Percentiles rank a stretch among this genome's conserved stretches.
Evolutionary conservation across 768 basidiomycete genomes (phyloP).

Genomic region (Suillus tomentosus): DNA sequence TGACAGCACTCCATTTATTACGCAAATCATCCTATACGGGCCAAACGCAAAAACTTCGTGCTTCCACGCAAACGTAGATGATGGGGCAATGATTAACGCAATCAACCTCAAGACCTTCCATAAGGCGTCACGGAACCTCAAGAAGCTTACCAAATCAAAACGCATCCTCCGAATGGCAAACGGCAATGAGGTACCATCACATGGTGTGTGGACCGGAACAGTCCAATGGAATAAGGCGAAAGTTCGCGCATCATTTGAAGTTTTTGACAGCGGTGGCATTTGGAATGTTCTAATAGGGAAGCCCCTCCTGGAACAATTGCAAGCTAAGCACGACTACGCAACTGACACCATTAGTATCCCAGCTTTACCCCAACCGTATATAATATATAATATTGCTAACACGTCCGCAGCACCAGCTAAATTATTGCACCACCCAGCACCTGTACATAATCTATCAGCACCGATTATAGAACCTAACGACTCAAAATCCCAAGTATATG

Average conservation of each 20-base stretch:
- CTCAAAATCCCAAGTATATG: too few species aligned
- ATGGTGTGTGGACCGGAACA: slow-evolving; percentile 14
- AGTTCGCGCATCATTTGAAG: slow-evolving; percentile 3
- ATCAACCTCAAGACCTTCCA: slow-evolving; percentile 20
- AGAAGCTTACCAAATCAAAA: slow-evolving; percentile 14
- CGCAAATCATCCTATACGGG: neutral
- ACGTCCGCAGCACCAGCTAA: neutral
- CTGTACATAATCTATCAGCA: too few species aligned
- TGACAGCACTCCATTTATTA: neutral
- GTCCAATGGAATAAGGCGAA: neutral
- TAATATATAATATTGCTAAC: neutral
- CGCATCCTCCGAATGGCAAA: slow-evolving; percentile 35
- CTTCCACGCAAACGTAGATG: slow-evolving; percentile 23
- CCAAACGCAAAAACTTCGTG: neutral
- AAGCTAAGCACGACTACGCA: slow-evolving; percentile 28
- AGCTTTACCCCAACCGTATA: accelerated
- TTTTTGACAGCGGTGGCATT: slow-evolving; percentile 24
- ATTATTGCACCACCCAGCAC: too few species aligned
- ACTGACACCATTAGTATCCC: slow-evolving; percentile 9
- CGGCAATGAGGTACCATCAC: slow-evolving; percentile 17
- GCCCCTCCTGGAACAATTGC: slow-evolving; percentile 24
- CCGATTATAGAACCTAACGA: too few species aligned
- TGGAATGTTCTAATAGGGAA: slow-evolving; percentile 35
- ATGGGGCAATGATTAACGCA: slow-evolving; percentile 33
- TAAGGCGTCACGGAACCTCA: slow-evolving; percentile 10